Percentiles rank a stretch among this genome's conserved stretches.
Evolutionary conservation across 202 grass and related monocot species (phyloP).

Genomic region (Zoysia matrella): DNA sequence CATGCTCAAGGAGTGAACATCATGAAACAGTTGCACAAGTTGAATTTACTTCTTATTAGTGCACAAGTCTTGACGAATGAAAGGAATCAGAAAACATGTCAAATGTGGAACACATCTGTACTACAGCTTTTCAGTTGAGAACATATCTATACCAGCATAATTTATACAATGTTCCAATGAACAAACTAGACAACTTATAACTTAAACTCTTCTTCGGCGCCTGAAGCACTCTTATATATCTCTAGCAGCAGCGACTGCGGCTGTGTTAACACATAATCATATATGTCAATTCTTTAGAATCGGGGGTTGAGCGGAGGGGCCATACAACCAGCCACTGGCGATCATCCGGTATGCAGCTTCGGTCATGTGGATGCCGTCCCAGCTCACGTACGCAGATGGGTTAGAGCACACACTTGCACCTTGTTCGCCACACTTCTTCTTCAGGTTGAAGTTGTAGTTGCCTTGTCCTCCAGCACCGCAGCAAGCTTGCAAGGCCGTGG

Average conservation of each 20-base stretch:
- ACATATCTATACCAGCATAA: slow-evolving; percentile 49
- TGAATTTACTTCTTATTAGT: background rate
- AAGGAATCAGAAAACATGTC: slow-evolving; percentile 42
- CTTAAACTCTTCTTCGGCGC: slow-evolving; percentile 41
- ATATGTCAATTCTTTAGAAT: slow-evolving; percentile 58
- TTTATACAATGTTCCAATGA: slow-evolving; percentile 51
- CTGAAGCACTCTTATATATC: slow-evolving; percentile 35
- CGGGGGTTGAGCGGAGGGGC: slow-evolving; percentile 79
- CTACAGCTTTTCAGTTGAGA: slow-evolving; percentile 31
- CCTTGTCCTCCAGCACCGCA: slow-evolving; percentile 76
- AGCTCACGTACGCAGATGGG: slow-evolving; percentile 75
- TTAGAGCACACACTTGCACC: slow-evolving; percentile 70
- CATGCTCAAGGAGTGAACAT: background rate
- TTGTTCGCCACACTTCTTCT: slow-evolving; percentile 78
- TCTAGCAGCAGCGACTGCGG: slow-evolving; percentile 14
- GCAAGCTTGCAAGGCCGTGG: slow-evolving; percentile 67
- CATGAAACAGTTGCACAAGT: background rate
- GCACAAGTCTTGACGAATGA: slow-evolving; percentile 25
- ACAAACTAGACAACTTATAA: slow-evolving; percentile 37
- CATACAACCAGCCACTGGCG: slow-evolving; percentile 77
- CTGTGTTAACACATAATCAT: slow-evolving; percentile 39
- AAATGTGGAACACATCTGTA: slow-evolving; percentile 41
- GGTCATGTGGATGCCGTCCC: slow-evolving; percentile 98
- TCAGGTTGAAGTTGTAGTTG: slow-evolving; percentile 85
- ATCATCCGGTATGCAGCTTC: slow-evolving; percentile 81